Percentiles rank a stretch among this genome's conserved stretches.
Conservation (phyloP, 192 early-diverging fungal species). For the Umbelopsis vinacea region DNA sequence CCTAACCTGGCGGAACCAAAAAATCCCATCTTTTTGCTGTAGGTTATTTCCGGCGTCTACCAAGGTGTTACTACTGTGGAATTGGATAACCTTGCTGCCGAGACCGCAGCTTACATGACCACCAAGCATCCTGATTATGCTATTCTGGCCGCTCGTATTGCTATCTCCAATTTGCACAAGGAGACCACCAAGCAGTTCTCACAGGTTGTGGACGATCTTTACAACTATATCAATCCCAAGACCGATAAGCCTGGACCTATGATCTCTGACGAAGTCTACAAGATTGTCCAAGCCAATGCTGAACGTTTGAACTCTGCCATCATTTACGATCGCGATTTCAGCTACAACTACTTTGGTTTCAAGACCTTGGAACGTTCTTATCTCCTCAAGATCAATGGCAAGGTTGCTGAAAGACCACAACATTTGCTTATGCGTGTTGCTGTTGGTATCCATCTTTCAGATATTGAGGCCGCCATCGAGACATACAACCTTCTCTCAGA, state of each 20-base stretch:
- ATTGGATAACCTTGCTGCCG: constrained; percentile 89
- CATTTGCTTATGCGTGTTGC: constrained; percentile 99
- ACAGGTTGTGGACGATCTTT: constrained; percentile 82
- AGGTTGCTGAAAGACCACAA: constrained; percentile 93
- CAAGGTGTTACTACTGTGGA: constrained; percentile 87
- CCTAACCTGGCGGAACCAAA: too few relatives aligned
- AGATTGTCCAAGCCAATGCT: constrained; percentile 69
- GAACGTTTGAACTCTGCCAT: constrained; percentile 93
- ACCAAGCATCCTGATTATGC: constrained; percentile 99
- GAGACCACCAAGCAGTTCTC: constrained; percentile 87
- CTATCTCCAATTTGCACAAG: constrained; percentile 94
- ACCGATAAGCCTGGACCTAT: constrained; percentile 85
- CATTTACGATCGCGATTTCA: constrained; percentile 97
- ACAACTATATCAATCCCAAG: constrained; percentile 90
- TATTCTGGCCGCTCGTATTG: constrained; percentile 95
- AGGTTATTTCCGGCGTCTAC: constrained; percentile 87
- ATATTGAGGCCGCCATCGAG: constrained; percentile 92
- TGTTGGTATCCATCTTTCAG: constrained; percentile 96
- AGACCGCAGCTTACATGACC: constrained; percentile 88
- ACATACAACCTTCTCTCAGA: constrained; percentile 94
- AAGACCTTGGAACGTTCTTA: constrained; percentile 98
- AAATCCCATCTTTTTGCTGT: background rate
- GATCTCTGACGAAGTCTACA: constrained; percentile 82
- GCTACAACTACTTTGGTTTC: constrained; percentile 99
- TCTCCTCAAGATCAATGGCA: constrained; percentile 84